These are phyloP conservation scores for Cordyceps javanica DNA, from an alignment of 2,329 filamentous ascomycete genomes.

Conservation along the genomic window DNA sequence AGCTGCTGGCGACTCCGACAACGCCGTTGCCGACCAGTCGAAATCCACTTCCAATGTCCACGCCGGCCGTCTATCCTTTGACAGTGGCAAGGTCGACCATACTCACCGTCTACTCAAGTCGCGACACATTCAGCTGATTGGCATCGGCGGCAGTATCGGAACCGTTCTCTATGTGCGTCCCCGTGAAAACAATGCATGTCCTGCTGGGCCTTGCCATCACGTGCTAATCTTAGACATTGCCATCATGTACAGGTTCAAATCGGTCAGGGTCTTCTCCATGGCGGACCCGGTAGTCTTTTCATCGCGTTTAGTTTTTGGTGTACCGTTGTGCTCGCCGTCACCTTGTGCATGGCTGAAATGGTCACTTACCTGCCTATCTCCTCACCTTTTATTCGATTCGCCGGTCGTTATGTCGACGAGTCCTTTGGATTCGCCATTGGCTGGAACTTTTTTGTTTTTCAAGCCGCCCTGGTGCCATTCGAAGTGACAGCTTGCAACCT, in stretches of 20 bases:
- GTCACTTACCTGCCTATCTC: conserved; percentile 71
- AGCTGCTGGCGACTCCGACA: no score
- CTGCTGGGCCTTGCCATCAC: conserved; percentile 4
- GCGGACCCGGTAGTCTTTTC: conserved; percentile 53
- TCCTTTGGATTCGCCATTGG: conserved; percentile 67
- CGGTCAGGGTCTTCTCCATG: conserved; percentile 50
- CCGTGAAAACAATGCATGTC: background rate
- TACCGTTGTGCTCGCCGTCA: conserved; percentile 54
- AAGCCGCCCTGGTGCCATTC: conserved; percentile 61
- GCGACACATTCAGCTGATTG: conserved; percentile 54
- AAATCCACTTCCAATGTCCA: background rate
- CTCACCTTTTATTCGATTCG: conserved; percentile 72
- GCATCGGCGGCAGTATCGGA: conserved; percentile 59
- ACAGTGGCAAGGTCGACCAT: conserved; percentile 25
- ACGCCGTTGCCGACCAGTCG: background rate
- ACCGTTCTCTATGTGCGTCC: conserved; percentile 49
- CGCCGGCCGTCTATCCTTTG: conserved; percentile 16
- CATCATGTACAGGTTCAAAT: conserved; percentile 41
- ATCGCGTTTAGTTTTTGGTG: conserved; percentile 58
- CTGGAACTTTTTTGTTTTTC: conserved; percentile 69
- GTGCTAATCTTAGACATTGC: conserved; percentile 15
- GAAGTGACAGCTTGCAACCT: conserved; percentile 61
- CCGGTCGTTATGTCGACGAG: conserved; percentile 68
- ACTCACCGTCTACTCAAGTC: conserved; percentile 49
- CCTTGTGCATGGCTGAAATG: conserved; percentile 65